phyloP scores from a whole-genome alignment of 768 basidiomycete genomes.

The Leccinum fibrillosum region DNA sequence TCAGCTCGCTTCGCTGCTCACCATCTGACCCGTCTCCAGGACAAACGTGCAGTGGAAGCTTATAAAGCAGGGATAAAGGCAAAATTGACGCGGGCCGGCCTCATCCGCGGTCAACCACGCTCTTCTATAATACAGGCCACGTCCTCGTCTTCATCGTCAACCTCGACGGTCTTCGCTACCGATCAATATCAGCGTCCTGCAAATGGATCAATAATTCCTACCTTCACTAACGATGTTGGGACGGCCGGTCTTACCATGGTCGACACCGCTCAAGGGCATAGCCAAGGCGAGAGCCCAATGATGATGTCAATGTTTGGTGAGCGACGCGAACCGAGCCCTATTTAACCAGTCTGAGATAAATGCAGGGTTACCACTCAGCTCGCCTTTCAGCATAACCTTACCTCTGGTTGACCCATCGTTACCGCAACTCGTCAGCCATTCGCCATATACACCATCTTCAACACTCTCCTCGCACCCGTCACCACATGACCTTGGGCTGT shows the following conservation, averaged over 20 bases:
- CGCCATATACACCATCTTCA: conserved; percentile 33
- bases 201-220: conserved; percentile 18
- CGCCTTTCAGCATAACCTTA: conserved; percentile 28
- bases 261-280: conserved; percentile 16
- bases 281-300: conserved; percentile 24
- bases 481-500: conserved; percentile 31
- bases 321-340: not conserved
- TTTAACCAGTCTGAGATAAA: conserved; percentile 10
- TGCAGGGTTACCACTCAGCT: conserved; percentile 28
- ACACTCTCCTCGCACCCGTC: conserved; percentile 34
- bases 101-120: conserved; percentile 81
- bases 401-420: conserved; percentile 28
- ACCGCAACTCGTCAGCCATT: conserved; percentile 29
- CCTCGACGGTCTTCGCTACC: conserved; percentile 34
- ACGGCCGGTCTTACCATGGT: conserved; percentile 19
- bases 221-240: conserved; percentile 21
- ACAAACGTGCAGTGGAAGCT: conserved; percentile 75
- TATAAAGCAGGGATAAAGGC: conserved; percentile 86
- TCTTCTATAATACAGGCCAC: conserved; percentile 45
- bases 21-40: conserved; percentile 42
- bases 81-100: conserved; percentile 70
- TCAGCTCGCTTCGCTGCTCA: conserved; percentile 1
- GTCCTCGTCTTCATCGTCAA: conserved; percentile 22
- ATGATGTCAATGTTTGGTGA: conserved; percentile 30
- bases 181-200: conserved; percentile 25